These are phyloP conservation scores for Oryza longistaminata DNA, from an alignment of 176 grass and related monocot species.

Conservation along the genomic window DNA sequence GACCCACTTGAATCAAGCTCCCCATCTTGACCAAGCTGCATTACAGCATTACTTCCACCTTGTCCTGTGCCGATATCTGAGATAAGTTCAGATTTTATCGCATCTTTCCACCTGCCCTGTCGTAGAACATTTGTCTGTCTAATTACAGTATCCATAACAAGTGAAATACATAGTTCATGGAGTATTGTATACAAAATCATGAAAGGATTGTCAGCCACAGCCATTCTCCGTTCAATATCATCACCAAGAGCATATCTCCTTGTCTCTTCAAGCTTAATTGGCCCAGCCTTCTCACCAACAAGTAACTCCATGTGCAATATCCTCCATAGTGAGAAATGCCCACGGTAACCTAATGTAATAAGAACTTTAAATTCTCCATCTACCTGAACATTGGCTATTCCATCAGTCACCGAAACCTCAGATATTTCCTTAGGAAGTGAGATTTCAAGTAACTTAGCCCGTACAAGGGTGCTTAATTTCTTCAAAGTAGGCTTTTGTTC, in stretches of 20 bases:
- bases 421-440: constrained; percentile 79
- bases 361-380: constrained; percentile 91
- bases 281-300: constrained; percentile 88
- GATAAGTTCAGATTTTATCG: constrained; percentile 87
- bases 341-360: constrained; percentile 86
- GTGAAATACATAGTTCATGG: constrained; percentile 82
- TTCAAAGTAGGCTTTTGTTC: constrained; percentile 82
- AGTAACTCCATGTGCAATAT: constrained; percentile 91
- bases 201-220: constrained; percentile 74
- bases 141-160: constrained; percentile 96
- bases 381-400: constrained; percentile 69
- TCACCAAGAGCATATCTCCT: constrained; percentile 80
- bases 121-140: constrained; percentile 83
- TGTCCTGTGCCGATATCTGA: constrained; percentile 65
- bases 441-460: constrained; percentile 87
- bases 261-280: constrained; percentile 81
- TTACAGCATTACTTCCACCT: constrained; percentile 47
- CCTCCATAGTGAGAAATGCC: constrained; percentile 81
- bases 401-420: constrained; percentile 72
- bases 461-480: constrained; percentile 78
- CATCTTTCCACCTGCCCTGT: constrained; percentile 91
- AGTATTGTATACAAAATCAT: constrained; percentile 83
- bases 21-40: constrained; percentile 73
- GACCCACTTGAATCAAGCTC: constrained; percentile 73
- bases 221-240: constrained; percentile 96